Conservation (phyloP, 2,329 filamentous ascomycete genomes). For the Magnaporthiopsis poae region DNA sequence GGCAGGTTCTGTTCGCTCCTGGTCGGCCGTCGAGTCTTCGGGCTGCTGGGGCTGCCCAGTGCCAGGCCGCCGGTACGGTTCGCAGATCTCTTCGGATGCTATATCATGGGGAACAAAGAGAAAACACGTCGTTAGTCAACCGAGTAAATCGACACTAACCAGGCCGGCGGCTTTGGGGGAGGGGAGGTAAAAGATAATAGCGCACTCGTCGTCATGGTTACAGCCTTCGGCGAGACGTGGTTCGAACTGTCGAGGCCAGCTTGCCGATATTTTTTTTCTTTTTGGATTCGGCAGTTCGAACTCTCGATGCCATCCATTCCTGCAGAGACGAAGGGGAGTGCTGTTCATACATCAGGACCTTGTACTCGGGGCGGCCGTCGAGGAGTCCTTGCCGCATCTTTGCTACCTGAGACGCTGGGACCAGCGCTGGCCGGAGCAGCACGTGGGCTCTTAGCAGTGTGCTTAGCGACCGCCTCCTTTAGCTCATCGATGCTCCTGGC, state of each 20-base stretch:
- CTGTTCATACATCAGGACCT: not conserved
- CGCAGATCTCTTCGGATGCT: too few relatives aligned
- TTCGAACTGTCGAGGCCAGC: not conserved
- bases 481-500: not conserved
- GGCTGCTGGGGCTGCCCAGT: too few relatives aligned
- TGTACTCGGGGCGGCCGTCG: not conserved
- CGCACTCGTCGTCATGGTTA: not conserved
- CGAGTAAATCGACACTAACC: not conserved
- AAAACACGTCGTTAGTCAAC: not conserved
- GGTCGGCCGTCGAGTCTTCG: not conserved
- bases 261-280: not conserved
- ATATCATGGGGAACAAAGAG: not conserved
- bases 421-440: too few relatives aligned
- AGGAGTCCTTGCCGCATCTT: not conserved
- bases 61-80: too few relatives aligned
- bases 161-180: not conserved
- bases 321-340: not conserved
- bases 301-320: not conserved
- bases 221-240: not conserved
- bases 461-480: not conserved
- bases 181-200: not conserved
- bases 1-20: not conserved
- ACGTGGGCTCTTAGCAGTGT: not conserved
- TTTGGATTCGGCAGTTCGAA: not conserved
- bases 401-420: too few relatives aligned